Evolutionary conservation across 495 filamentous ascomycete species (phyloP), one percentile per base, ranked within the genome.

Genomic region (Annulohypoxylon bovei): DNA sequence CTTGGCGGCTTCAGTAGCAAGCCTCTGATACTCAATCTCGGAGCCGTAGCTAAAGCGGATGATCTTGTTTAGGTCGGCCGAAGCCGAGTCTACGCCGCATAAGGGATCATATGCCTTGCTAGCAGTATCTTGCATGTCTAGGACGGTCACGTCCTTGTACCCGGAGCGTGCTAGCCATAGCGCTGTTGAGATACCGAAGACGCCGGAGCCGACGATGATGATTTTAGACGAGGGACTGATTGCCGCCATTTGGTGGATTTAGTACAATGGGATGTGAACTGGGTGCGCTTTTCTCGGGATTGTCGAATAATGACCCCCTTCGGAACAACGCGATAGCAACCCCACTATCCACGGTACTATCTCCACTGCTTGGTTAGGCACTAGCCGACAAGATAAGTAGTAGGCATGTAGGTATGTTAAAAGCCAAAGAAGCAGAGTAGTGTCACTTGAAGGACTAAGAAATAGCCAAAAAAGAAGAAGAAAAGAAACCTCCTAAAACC

Each of bases 11-110:
- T 82, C 78, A n/a, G 79, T 65, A 0, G 83, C 75, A 4, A 86
- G 77, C 6, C 76, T 62, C 62, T 84, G 82, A 60, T 84, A 85
- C 46, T 77, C 73, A 6, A 68, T 76, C 46, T 82, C 70, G 1
- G 37, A 14, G 12, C 82, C 82, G 64, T 85, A 84, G 23, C 76
- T 78, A 6, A 78, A 71, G 1, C 82, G 76, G 28, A 85, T 75
- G 62, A 84, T 81, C 44, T 84, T 85, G 53, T 84, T 85, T 11
- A 80, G 62, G 65, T 84, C 80, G 61, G 70, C 72, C 11, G 67
- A 74, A 0, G 67, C 73, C 4, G 65, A 69, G 28, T 77, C 66
- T 14, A 71, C 35, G 30, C 73, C 73, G 20, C 50, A 40, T 1
- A 59, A 22, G 1, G 73, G 70, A 37, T 71, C 60, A 42, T 75